Percentiles rank a stretch among this genome's conserved stretches.
These are phyloP conservation scores for Cercophora newfieldiana DNA, from an alignment of 495 filamentous ascomycete genomes.

Conservation along the genomic window DNA sequence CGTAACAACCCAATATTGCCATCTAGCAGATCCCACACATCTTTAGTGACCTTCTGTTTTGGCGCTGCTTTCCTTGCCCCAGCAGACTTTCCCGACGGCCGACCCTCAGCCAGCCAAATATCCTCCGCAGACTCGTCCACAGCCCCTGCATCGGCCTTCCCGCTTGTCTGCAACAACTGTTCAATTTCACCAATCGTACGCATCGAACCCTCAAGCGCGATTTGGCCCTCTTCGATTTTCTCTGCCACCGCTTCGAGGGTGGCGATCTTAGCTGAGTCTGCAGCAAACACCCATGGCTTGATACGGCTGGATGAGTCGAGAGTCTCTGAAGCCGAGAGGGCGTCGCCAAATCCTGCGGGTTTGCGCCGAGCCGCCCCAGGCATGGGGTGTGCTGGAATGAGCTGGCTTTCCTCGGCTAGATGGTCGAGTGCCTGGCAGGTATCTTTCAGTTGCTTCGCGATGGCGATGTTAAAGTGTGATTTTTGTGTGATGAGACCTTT, in stretches of 20 bases:
- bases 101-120: slow-evolving; percentile 36
- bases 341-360: slow-evolving; percentile 22
- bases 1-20: slow-evolving; percentile 47
- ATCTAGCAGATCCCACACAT: slow-evolving; percentile 46
- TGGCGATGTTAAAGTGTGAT: slow-evolving; percentile 56
- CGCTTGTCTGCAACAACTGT: slow-evolving; percentile 34
- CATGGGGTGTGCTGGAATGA: slow-evolving; percentile 63
- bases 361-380: slow-evolving; percentile 31
- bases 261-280: slow-evolving; percentile 49
- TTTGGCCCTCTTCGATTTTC: slow-evolving; percentile 48
- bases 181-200: slow-evolving; percentile 40
- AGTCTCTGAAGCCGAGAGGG: slow-evolving; percentile 25
- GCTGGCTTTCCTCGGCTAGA: slow-evolving; percentile 67
- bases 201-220: slow-evolving; percentile 46
- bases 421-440: slow-evolving; percentile 58
- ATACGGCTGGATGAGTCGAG: slow-evolving; percentile 41
- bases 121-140: slow-evolving; percentile 24
- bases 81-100: slow-evolving; percentile 22
- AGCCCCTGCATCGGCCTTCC: slow-evolving; percentile 15
- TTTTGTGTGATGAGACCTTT: slow-evolving; percentile 64
- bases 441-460: slow-evolving; percentile 61
- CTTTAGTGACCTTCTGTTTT: slow-evolving; percentile 28
- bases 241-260: slow-evolving; percentile 50
- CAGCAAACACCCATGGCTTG: slow-evolving; percentile 52
- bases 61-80: slow-evolving; percentile 28